phyloP scores from a whole-genome alignment of 202 grass and related monocot species.

The Saccharum hybrid region DNA sequence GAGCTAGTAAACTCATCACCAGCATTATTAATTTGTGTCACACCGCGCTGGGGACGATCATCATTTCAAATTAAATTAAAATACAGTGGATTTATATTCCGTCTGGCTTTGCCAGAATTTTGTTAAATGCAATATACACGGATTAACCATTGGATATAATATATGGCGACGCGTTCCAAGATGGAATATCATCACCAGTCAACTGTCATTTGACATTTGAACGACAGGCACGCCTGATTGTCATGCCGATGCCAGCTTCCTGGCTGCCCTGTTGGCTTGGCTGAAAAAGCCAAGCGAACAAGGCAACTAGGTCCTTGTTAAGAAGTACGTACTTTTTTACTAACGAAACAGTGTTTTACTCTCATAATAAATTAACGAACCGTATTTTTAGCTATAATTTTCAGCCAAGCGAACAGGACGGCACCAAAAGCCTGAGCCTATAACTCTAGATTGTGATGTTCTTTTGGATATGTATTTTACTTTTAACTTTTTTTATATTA shows the following conservation, averaged over 20 bases:
- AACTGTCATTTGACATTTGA: constrained; percentile 11
- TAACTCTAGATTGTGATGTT: not conserved
- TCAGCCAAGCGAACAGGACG: too few species aligned
- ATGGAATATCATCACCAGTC: not conserved
- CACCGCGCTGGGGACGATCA: not conserved
- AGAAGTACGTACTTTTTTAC: too few species aligned
- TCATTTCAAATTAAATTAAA: too few species aligned
- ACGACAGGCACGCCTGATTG: not conserved
- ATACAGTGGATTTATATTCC: not conserved
- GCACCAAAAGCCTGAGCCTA: not conserved
- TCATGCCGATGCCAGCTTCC: not conserved
- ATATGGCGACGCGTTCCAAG: not conserved
- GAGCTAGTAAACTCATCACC: not conserved
- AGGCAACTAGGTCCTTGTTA: too few species aligned
- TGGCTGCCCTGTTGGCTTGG: too few species aligned
- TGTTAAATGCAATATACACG: not conserved
- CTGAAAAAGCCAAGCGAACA: too few species aligned
- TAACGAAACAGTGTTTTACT: too few species aligned
- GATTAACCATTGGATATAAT: not conserved
- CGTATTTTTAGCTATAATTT: too few species aligned
- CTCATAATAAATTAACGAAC: too few species aligned
- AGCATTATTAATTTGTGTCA: not conserved
- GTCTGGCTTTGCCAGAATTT: not conserved
- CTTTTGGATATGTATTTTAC: not conserved
- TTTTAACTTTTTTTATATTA: not conserved